Evolutionary conservation across 495 filamentous ascomycete genomes (phyloP), one percentile per base, ranked within the genome.

Genomic region (Aspergillus sparsus): DNA sequence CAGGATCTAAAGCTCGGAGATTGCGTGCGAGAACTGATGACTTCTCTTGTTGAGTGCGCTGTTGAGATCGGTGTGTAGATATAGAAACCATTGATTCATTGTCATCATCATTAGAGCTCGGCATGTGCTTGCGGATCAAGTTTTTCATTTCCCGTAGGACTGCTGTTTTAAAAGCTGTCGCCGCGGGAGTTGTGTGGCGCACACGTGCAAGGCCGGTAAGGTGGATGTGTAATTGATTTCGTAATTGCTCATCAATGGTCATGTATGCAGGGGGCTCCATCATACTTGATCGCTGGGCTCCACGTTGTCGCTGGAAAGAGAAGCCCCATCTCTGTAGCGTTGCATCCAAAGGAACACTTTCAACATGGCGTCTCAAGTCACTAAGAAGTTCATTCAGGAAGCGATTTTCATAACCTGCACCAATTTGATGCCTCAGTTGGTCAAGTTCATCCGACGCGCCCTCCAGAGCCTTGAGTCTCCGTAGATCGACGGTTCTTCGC

Each of bases 61-160:
- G 84, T 32, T 83, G 83, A 49, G 88, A 89, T 47, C 83, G 84
- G 66, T 90, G 80, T 0, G 95, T 97, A 31, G 92, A 94, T 6
- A 85, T 82, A 0, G 94, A 99, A 69, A 93, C 86, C 73, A 92
- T 85, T 2, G 91, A 96, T 68, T 97, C 92, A 56, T 86, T 89
- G 66, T 98, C 94, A 67, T 98, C 93, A 55, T 97, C 93, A 66
- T 84, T 93, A 36, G 91, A 94, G 63, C 89, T 94, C 5, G 94
- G 94, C 49, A 99, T 81, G 33, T 92, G 87, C 56, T 86, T 82
- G 39, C 91, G 87, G 49, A 99, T 94, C 18, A 98, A 79, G 18
- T 82, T 87, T 62, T 93, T 91, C 68, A 97, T 88, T 74, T 98
- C 94, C 16, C 89, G 86, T 51, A 96, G 74, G 12, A 93, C 83